A percentile compares a stretch with the other conserved stretches of the same genome.
Evolutionary conservation across 2,329 filamentous ascomycete genomes (phyloP).

Genomic region (Leptographium galeiforme): DNA sequence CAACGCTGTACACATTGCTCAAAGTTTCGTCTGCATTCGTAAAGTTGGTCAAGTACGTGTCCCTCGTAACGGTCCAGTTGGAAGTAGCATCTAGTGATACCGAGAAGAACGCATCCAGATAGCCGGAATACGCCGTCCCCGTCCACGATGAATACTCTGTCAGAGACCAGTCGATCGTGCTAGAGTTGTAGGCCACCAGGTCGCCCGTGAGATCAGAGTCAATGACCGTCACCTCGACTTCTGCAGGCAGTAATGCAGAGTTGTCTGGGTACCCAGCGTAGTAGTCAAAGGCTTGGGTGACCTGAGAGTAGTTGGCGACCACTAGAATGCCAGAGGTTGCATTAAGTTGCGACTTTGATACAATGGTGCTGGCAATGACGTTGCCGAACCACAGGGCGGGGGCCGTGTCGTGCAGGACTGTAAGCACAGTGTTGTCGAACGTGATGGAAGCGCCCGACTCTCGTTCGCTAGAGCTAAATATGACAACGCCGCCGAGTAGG

Average conservation of each 20-base stretch:
- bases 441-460: background rate
- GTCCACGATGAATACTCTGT: constrained; percentile 1
- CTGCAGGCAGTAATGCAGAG: constrained; percentile 1
- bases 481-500: constrained; percentile 4
- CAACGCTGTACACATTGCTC: constrained; percentile 3
- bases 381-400: constrained; percentile 8
- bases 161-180: constrained; percentile 2
- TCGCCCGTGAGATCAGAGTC: constrained; percentile 1
- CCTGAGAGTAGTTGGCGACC: constrained; percentile 6
- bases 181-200: constrained; percentile 6
- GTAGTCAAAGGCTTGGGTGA: constrained; percentile 8
- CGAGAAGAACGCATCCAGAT: background rate
- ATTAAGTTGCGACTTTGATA: background rate
- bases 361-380: constrained; percentile 1
- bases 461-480: constrained; percentile 3
- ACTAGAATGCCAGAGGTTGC: constrained; percentile 1
- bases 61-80: constrained; percentile 1
- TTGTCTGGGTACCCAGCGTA: constrained; percentile 6
- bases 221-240: background rate
- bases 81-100: background rate
- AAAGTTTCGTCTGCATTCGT: background rate
- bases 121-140: background rate
- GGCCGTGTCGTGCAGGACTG: background rate
- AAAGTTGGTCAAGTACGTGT: constrained; percentile 1
- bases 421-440: constrained; percentile 1